Evolutionary conservation across 129 eudicot species (phyloP), one percentile per base, ranked within the genome.

Genomic region (Flaveria brownii): DNA sequence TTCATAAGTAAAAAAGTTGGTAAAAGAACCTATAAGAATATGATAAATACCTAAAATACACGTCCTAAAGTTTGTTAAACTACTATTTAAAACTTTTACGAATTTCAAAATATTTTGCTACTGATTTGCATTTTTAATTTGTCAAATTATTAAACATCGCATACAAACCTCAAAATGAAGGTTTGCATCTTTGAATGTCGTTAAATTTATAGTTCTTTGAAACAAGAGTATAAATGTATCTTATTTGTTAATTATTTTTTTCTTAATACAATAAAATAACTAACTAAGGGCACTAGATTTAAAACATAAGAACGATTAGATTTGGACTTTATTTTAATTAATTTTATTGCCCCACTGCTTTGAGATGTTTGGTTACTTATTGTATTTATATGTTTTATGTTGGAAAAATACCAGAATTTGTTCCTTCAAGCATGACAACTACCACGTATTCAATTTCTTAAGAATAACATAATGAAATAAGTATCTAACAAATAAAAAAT

Each of bases 211-310:
- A 76, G 9, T 30, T 15, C 50, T 16, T 62, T 23, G 66, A 45
- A 45, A 74, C 18, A 30, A 6, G 14, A n/a, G 28, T 68, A 43
- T 8, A 51, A 66, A 16, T 20, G 5, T 17, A 57, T 55, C 47
- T 11, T 16, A 15, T 52, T 1, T 43, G 9, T 7, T 9, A 0
- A 43, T 8, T 28, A 28, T 45, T 1, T 17, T 13, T 71, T 43
- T 46, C 4, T 41, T 49, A 57, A 42, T 49, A 62, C 22, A 62
- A 18, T 61, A 71, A 62, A 18, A 14, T 72, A 28, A 28, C 30
- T 26, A 33, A 62, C 15, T 22, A 33, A 16, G 82, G 50, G 72
- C 73, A 79, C 77, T 78, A 39, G 78, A 73, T 72, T 41, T 22
- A 16, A 9, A 50, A 25, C 51, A 2, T 50, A 63, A 72, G 52